Conservation (phyloP, 1,284 basidiomycete genomes). For the Gyrodon tennesseensis region DNA sequence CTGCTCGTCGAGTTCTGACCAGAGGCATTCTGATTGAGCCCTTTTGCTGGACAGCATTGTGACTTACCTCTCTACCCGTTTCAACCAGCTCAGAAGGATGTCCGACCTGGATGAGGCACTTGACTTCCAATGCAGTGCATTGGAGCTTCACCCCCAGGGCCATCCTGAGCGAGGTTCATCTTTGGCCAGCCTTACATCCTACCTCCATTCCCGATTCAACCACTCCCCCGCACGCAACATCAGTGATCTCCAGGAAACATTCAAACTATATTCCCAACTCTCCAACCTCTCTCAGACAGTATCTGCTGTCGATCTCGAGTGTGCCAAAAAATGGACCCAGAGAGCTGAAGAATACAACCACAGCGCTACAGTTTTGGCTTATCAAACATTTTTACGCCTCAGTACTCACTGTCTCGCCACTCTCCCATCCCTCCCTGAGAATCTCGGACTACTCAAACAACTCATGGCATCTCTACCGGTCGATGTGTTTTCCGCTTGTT, state of each 20-base stretch:
- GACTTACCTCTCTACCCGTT: too few relatives aligned
- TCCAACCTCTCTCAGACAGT: not conserved
- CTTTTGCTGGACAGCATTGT: too few relatives aligned
- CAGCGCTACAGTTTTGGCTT: not conserved
- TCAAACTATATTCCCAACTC: not conserved
- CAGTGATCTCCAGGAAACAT: not conserved
- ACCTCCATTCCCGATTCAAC: not conserved
- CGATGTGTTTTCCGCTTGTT: not conserved
- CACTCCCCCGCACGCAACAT: not conserved
- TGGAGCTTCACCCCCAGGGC: not conserved
- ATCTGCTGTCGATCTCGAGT: not conserved
- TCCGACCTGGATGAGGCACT: constrained; percentile 1
- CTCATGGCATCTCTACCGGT: not conserved
- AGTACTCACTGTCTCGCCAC: not conserved
- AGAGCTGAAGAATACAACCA: not conserved
- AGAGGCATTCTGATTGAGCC: too few relatives aligned
- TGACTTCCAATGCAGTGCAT: not conserved
- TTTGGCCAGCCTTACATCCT: not conserved
- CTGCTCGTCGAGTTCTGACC: too few relatives aligned
- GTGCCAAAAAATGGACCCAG: not conserved
- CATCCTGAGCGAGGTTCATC: not conserved
- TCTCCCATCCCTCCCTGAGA: not conserved
- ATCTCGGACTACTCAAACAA: not conserved
- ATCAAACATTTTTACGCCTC: not conserved
- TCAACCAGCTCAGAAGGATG: too few relatives aligned